Conservation (phyloP, 2,329 filamentous ascomycete species). For the Botrytis fragariae region DNA sequence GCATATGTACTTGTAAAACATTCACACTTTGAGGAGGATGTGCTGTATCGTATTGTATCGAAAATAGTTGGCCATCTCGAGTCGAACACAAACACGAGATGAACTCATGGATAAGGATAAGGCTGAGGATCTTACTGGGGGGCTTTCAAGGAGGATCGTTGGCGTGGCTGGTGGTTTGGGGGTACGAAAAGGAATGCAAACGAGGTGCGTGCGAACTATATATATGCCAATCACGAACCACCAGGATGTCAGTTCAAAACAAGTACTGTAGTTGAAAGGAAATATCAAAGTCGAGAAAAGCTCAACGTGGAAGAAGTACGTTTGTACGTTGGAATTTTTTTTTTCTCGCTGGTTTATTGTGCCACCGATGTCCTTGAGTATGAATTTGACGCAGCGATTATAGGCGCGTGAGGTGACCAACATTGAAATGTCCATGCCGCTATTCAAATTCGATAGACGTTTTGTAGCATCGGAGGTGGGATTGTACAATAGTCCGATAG, state of each 20-base stretch:
- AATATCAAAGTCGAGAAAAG: not conserved
- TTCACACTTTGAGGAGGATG: not conserved
- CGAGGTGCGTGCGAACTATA: not conserved
- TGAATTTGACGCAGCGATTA: not conserved
- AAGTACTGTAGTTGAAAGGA: not conserved
- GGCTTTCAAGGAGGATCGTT: not conserved
- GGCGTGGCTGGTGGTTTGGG: not conserved
- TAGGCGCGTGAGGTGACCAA: not conserved
- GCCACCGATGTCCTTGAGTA: not conserved
- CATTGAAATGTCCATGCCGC: not conserved
- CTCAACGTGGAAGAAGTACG: not conserved
- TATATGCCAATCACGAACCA: not conserved
- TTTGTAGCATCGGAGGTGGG: not conserved
- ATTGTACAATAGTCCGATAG: not conserved
- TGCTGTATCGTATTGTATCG: not conserved
- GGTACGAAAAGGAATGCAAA: slow-evolving; percentile 6
- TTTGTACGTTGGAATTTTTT: not conserved
- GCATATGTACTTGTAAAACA: slow-evolving; percentile 6
- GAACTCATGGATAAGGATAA: slow-evolving; percentile 12
- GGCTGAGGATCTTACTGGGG: slow-evolving; percentile 9
- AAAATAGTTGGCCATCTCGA: not conserved
- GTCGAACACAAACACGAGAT: slow-evolving; percentile 12
- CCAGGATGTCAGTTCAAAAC: not conserved
- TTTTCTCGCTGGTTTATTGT: not conserved
- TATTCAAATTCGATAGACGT: not conserved